Conservation (phyloP, 1,284 basidiomycete genomes). For the Fistulina hepatica region DNA sequence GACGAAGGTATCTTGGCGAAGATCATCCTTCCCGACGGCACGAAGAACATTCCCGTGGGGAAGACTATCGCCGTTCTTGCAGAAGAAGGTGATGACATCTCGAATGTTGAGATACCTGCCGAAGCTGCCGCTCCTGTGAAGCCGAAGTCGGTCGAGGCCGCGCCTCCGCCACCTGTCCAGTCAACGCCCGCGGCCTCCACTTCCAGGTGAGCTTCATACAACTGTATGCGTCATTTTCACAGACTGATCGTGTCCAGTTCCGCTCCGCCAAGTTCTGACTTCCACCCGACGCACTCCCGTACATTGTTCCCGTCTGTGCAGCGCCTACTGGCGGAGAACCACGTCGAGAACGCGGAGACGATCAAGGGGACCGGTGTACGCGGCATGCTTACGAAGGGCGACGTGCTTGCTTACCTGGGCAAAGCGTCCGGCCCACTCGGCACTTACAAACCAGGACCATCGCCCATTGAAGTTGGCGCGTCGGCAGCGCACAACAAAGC, state of each 20-base stretch:
- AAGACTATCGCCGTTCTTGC: slow-evolving; percentile 85
- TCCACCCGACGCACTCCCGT: slow-evolving; percentile 37
- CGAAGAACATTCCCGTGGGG: slow-evolving; percentile 82
- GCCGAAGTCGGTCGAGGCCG: slow-evolving; percentile 15
- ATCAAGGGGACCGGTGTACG: slow-evolving; percentile 75
- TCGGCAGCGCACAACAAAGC: slow-evolving; percentile 30
- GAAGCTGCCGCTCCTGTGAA: slow-evolving; percentile 29
- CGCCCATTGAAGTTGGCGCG: slow-evolving; percentile 25
- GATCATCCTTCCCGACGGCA: slow-evolving; percentile 77
- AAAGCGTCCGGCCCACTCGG: slow-evolving; percentile 71
- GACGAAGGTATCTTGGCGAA: slow-evolving; percentile 93
- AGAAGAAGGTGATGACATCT: slow-evolving; percentile 95
- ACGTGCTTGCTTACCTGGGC: slow-evolving; percentile 73
- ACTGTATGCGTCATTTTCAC: slow-evolving; percentile 20
- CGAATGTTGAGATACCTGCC: slow-evolving; percentile 67
- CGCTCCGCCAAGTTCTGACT: slow-evolving; percentile 23
- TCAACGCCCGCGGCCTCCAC: slow-evolving; percentile 22
- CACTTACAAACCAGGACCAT: slow-evolving; percentile 46
- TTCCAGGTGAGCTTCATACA: no score
- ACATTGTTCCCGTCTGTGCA: slow-evolving; percentile 73
- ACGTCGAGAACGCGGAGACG: slow-evolving; percentile 39
- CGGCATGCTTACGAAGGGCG: slow-evolving; percentile 88
- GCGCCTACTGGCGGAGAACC: slow-evolving; percentile 54
- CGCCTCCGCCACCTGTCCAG: slow-evolving; percentile 17
- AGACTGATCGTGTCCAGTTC: slow-evolving; percentile 18